Base-by-base conservation (phyloP, 805 yeast species). In the Metschnikowia drakensbergensis region DNA sequence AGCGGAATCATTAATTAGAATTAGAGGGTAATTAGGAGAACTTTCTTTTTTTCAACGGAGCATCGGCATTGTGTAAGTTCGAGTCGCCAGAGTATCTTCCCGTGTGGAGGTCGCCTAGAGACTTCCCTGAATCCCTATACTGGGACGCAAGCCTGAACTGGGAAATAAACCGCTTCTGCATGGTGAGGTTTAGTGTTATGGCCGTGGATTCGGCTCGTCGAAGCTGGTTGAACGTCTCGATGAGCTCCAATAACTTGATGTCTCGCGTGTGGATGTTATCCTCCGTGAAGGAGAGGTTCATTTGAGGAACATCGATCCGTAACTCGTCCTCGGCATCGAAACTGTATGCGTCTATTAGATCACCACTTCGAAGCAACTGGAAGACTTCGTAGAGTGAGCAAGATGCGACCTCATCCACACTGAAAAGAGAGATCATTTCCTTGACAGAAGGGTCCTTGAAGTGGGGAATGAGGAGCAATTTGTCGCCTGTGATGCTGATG, bases 1-100 rank as follows among this genome's bases (percentile, higher is more conserved):
- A 68, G 74, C 37, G 86, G 84, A 0, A 41, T 63, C 5, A 51
- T 61, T 13, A 49, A 34, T 46, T 49, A 48, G 6, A 17, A 17
- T 17, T 17, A 2, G 17, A 17, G 17, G 17, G 17, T 17, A 17
- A 17, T 42, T 37, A 42, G 6, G 32, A 42, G 13, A 13, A 22
- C 26, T 13, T 42, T 27, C 38, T 42, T 26, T 42, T 42, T 42
- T 42, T 42, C n/a, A 7, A 8, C 10, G 45, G 38, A 4, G 3
- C 31, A n/a, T 33, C 45, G 9, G 11, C 4, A 9, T 40, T 29
- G n/a, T 13, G 35, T n/a, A 13, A 10, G 41, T 13, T 28, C 13
- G 27, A 11, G 29, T 31, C 22, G 22, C 13, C 29, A 22, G 26
- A 6, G 17, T 29, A 29, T 3, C n/a, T 10, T 29, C n/a, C 22